A percentile compares a stretch with the other conserved stretches of the same genome.
phyloP scores from a whole-genome alignment of 495 filamentous ascomycete species.

The Aspergillus steynii region DNA sequence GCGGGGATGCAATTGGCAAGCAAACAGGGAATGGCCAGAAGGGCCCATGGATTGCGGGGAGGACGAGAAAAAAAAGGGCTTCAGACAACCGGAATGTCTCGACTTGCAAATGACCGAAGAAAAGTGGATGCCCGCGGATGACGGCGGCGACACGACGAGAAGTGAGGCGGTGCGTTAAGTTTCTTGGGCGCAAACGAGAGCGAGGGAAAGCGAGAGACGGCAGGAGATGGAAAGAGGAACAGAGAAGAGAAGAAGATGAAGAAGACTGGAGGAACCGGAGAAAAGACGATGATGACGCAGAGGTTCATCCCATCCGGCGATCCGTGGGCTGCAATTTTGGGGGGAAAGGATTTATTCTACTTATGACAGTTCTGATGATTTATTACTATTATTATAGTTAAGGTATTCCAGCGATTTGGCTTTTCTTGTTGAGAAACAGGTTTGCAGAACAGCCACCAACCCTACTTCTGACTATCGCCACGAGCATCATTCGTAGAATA shows the following conservation, averaged over 20 bases:
- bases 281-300: constrained; percentile 21
- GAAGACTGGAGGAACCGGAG: constrained; percentile 1
- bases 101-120: too few relatives aligned
- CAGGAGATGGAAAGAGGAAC: constrained; percentile 5
- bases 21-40: constrained; percentile 14
- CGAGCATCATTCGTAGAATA: not conserved
- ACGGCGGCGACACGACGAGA: constrained; percentile 12
- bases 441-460: not conserved
- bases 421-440: not conserved
- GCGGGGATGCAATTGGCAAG: not conserved
- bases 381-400: too few relatives aligned
- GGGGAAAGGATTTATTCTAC: not conserved
- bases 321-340: constrained; percentile 6
- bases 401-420: too few relatives aligned
- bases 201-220: constrained; percentile 3
- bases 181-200: constrained; percentile 17
- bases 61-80: not conserved
- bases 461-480: not conserved
- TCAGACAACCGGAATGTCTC: not conserved
- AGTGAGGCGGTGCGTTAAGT: constrained; percentile 24
- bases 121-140: constrained; percentile 7
- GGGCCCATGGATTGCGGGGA: constrained; percentile 20
- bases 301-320: constrained; percentile 12
- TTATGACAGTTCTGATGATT: not conserved
- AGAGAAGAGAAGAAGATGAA: constrained; percentile 7